Conservation (phyloP, 805 yeast species). For the Metschnikowia continentalis region DNA sequence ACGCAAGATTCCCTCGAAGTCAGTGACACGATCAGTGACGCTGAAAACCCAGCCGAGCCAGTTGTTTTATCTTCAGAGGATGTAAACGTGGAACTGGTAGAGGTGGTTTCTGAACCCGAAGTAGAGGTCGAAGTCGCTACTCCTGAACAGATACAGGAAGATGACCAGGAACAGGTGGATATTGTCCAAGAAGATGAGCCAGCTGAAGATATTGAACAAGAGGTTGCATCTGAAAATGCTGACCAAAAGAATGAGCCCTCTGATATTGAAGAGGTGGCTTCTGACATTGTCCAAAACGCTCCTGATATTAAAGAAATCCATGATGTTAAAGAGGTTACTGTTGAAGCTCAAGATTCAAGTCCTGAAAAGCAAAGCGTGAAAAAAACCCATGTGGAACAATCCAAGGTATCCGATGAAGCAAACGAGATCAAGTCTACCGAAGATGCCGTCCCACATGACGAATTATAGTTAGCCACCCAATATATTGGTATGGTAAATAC, state of each 20-base stretch:
- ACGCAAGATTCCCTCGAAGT: background rate
- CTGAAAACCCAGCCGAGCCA: background rate
- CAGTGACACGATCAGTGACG: background rate
- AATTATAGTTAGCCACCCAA: background rate
- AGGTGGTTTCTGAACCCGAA: background rate
- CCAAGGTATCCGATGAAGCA: background rate
- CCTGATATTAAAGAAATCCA: background rate
- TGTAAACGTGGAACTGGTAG: background rate
- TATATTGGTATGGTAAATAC: background rate
- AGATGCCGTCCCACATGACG: background rate
- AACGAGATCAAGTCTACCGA: background rate
- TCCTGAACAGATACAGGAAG: background rate
- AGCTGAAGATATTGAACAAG: background rate
- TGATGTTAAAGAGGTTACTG: background rate
- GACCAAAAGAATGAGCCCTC: background rate
- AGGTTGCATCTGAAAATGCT: background rate
- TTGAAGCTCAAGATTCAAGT: background rate
- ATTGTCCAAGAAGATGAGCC: background rate
- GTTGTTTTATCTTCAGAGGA: no score
- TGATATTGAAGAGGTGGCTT: no score
- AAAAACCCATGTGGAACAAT: no score
- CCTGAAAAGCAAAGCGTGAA: background rate
- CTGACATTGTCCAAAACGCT: background rate
- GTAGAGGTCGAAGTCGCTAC: background rate
- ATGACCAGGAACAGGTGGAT: background rate